Evolutionary conservation across 495 filamentous ascomycete species (phyloP).

Genomic region (Geoglossum glabrum): DNA sequence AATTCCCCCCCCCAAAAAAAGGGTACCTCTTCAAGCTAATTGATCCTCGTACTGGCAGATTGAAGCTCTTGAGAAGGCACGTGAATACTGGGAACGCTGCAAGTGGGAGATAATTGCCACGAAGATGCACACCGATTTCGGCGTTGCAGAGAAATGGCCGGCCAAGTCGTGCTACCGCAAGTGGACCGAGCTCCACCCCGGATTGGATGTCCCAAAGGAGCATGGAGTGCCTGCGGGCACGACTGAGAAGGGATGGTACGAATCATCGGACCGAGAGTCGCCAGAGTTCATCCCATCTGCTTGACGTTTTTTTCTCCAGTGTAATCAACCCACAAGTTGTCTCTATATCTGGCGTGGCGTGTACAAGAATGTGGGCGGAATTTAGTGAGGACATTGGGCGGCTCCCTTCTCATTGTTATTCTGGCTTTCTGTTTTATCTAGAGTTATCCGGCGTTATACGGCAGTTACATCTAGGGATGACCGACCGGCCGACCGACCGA

Average conservation of each 20-base stretch:
- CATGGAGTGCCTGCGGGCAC: neutral
- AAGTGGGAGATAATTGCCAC: slow-evolving; percentile 25
- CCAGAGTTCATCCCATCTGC: neutral
- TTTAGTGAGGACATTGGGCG: neutral
- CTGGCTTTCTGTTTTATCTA: neutral
- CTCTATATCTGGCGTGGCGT: neutral
- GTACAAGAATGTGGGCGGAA: neutral
- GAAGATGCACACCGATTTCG: slow-evolving; percentile 20
- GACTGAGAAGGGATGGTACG: neutral
- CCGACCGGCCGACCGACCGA: no score
- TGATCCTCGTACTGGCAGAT: slow-evolving; percentile 3
- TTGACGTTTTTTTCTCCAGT: neutral
- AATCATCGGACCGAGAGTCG: neutral
- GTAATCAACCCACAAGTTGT: no score
- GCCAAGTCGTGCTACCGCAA: slow-evolving; percentile 21
- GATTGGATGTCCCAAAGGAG: neutral
- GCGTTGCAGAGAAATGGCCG: slow-evolving; percentile 21
- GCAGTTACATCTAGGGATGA: neutral
- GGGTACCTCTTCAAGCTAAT: neutral
- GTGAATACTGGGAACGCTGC: slow-evolving; percentile 24
- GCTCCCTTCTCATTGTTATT: neutral
- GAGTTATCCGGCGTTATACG: neutral
- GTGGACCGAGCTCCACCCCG: slow-evolving; percentile 22
- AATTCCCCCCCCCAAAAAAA: neutral
- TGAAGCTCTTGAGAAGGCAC: slow-evolving; percentile 18